phyloP scores from a whole-genome alignment of 805 yeast species.

The Metschnikowia borealis region DNA sequence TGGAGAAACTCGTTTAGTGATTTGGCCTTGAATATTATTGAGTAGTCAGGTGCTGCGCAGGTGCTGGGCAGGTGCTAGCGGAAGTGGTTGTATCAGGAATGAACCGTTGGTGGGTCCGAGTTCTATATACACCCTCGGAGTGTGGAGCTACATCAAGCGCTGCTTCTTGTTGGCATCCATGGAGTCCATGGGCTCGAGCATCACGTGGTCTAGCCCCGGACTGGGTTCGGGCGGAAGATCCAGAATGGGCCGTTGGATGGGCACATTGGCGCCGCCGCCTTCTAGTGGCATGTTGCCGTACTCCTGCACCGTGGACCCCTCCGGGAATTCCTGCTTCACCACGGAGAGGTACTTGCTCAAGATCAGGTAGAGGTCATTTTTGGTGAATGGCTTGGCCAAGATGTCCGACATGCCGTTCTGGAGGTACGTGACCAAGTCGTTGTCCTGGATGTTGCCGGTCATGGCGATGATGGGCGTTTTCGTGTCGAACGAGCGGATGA shows the following conservation, averaged over 20 bases:
- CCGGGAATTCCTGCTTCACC: conserved; percentile 14
- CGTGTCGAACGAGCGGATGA: conserved; percentile 79
- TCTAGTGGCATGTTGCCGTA: conserved; percentile 12
- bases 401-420: conserved; percentile 92
- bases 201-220: conserved; percentile 11
- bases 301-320: conserved; percentile 14
- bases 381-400: conserved; percentile 89
- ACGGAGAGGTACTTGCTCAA: conserved; percentile 64
- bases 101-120: neutral
- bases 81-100: too few species aligned
- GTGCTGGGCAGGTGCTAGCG: too few species aligned
- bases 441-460: conserved; percentile 86
- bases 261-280: conserved; percentile 5
- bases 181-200: conserved; percentile 13
- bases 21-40: conserved; percentile 14
- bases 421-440: conserved; percentile 73
- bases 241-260: conserved; percentile 7
- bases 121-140: neutral
- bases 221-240: conserved; percentile 9
- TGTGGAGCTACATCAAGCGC: conserved; percentile 5
- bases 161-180: conserved; percentile 14
- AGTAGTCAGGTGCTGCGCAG: neutral
- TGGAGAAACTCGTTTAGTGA: conserved; percentile 20
- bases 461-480: conserved; percentile 89
- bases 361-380: conserved; percentile 75